phyloP scores from a whole-genome alignment of 768 basidiomycete species.

The Mycena metata region DNA sequence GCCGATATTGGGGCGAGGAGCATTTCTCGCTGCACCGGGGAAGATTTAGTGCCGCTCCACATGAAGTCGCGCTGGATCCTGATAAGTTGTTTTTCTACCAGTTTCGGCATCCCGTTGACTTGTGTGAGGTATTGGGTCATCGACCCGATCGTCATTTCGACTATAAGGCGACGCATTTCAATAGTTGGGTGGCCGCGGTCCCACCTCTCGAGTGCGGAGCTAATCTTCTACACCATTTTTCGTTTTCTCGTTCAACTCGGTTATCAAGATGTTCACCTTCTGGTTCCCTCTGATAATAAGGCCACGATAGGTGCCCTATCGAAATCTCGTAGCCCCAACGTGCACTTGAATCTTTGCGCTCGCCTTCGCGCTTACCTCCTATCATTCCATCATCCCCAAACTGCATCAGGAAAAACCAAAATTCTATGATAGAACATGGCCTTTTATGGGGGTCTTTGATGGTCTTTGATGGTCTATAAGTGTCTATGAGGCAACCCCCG shows the following conservation, averaged over 20 bases:
- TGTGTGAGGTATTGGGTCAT: conserved; percentile 52
- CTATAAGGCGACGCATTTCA: conserved; percentile 43
- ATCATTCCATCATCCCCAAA: background rate
- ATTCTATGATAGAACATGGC: no score
- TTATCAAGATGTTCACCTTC: background rate
- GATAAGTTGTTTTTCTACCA: conserved; percentile 38
- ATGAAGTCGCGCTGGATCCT: conserved; percentile 45
- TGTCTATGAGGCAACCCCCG: no score
- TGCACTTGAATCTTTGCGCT: background rate
- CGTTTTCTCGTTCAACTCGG: background rate
- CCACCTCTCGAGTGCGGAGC: conserved; percentile 41
- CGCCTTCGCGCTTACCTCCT: background rate
- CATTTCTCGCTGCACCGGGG: conserved; percentile 38
- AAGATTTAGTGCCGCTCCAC: conserved; percentile 37
- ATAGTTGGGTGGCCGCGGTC: conserved; percentile 44
- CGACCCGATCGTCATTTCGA: conserved; percentile 46
- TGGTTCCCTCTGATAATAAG: background rate
- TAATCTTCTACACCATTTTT: conserved; percentile 43
- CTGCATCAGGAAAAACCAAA: no score
- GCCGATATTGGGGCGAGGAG: conserved; percentile 27
- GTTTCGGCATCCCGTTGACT: conserved; percentile 54
- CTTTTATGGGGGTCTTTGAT: no score
- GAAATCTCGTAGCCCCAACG: background rate
- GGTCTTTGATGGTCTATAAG: no score
- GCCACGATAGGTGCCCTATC: background rate